These are phyloP conservation scores for Solanum aculeatissimum DNA, from an alignment of 305 asterid genomes.

Conservation along the genomic window DNA sequence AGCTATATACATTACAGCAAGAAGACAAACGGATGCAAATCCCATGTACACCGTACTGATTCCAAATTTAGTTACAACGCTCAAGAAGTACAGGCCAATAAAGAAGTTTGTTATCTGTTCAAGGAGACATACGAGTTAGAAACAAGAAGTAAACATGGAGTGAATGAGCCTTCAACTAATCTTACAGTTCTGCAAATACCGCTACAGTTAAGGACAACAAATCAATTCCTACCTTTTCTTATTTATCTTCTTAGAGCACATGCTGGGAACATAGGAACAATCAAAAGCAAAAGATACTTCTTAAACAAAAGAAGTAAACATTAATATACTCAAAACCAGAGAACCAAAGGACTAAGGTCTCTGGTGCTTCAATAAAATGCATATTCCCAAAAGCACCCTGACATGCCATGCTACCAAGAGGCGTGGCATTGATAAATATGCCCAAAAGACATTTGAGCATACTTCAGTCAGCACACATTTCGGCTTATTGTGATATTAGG, in stretches of 20 bases:
- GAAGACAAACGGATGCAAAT: slow-evolving; percentile 59
- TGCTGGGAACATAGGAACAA: not conserved
- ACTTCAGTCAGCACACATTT: not conserved
- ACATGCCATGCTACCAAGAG: not conserved
- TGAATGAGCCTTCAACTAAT: not conserved
- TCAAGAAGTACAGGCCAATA: slow-evolving; percentile 86
- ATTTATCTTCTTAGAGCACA: not conserved
- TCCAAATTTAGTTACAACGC: slow-evolving; percentile 73
- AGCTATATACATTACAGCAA: slow-evolving; percentile 76
- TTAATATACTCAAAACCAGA: not conserved
- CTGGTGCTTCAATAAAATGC: not conserved
- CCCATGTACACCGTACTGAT: slow-evolving; percentile 88
- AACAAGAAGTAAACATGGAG: not conserved
- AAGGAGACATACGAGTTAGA: not conserved
- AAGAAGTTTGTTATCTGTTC: slow-evolving; percentile 72
- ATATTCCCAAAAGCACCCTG: not conserved
- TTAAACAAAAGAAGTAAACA: not conserved
- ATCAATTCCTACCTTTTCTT: not conserved
- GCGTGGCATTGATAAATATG: not conserved
- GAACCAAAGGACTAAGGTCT: not conserved
- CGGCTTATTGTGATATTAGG: not conserved
- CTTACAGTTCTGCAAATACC: not conserved
- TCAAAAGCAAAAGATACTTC: not conserved
- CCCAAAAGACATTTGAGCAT: not conserved
- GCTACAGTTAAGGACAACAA: not conserved